Evolutionary conservation across 768 basidiomycete genomes (phyloP).

Genomic region (Cystoderma amianthinum): DNA sequence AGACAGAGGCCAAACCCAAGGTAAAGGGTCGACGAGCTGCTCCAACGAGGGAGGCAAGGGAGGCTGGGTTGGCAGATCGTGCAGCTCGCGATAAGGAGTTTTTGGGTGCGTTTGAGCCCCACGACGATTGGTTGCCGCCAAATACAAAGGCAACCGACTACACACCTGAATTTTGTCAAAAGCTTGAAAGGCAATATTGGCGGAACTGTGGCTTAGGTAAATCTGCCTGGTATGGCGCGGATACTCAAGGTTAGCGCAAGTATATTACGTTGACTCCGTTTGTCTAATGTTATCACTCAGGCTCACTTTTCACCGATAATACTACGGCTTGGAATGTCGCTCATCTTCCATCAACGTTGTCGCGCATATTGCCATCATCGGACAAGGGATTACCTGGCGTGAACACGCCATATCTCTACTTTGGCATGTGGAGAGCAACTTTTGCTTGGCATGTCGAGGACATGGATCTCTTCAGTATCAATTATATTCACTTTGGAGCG

Average conservation of each 20-base stretch:
- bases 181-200: conserved; percentile 89
- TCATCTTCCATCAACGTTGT: conserved; percentile 78
- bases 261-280: conserved; percentile 8
- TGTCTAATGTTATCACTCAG: conserved; percentile 19
- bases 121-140: conserved; percentile 72
- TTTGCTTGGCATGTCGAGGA: conserved; percentile 99
- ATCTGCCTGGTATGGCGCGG: conserved; percentile 97
- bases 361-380: conserved; percentile 65
- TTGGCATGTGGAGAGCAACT: conserved; percentile 98
- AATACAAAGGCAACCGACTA: conserved; percentile 73
- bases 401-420: conserved; percentile 96
- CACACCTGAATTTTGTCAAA: conserved; percentile 80
- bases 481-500: conserved; percentile 97
- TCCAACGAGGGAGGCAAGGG: conserved; percentile 40
- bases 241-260: conserved; percentile 67
- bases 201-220: conserved; percentile 82
- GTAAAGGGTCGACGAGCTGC: conserved; percentile 25
- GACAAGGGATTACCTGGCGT: conserved; percentile 83
- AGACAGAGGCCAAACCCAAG: conserved; percentile 16
- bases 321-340: conserved; percentile 94
- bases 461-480: conserved; percentile 98
- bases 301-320: conserved; percentile 66
- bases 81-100: conserved; percentile 46
- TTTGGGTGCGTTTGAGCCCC: conserved; percentile 65
- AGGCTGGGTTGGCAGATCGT: conserved; percentile 42